Evolutionary conservation across 2,329 filamentous ascomycete species (phyloP).

Genomic region (Emergomyces pasteurianus): DNA sequence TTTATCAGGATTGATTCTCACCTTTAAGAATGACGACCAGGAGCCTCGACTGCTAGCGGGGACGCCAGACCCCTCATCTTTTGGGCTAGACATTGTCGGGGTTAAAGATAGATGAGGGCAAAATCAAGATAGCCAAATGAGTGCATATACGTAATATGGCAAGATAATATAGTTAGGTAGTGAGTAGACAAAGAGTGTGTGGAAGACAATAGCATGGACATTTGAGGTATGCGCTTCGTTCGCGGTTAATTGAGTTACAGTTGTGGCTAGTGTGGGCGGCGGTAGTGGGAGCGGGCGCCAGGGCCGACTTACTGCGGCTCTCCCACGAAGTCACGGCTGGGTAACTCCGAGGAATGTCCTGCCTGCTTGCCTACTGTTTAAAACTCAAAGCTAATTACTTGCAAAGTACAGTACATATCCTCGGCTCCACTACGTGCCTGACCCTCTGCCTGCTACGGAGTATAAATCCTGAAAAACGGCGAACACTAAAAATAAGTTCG

Average conservation of each 20-base stretch:
- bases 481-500: no score
- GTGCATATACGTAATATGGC: neutral
- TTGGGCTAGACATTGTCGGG: conserved; percentile 12
- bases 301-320: no score
- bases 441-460: no score
- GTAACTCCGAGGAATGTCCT: neutral
- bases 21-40: conserved; percentile 39
- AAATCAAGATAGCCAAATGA: neutral
- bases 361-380: neutral
- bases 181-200: neutral
- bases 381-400: neutral
- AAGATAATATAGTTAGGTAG: neutral
- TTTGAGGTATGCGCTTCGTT: no score
- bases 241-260: no score
- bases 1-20: conserved; percentile 8
- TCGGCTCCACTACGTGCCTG: no score
- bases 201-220: neutral
- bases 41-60: conserved; percentile 33
- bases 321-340: neutral
- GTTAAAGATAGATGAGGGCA: neutral
- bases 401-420: no score
- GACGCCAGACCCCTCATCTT: conserved; percentile 30
- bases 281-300: no score
- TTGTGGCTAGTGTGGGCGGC: no score
- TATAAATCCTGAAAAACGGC: no score